Evolutionary conservation across 495 filamentous ascomycete species (phyloP).

Genomic region (Aspergillus ellipticus): DNA sequence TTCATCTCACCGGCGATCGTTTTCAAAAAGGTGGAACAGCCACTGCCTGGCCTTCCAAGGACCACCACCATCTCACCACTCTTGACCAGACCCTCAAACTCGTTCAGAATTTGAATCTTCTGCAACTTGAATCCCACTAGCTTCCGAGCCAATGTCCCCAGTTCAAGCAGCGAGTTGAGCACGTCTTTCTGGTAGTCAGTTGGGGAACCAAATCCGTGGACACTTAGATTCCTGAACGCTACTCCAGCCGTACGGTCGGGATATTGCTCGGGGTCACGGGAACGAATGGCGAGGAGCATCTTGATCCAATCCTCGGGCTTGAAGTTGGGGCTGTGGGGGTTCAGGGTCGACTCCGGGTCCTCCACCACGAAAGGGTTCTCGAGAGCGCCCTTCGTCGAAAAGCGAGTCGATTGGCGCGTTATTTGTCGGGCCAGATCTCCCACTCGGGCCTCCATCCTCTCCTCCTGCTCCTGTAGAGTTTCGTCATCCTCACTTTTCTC

Average conservation of each 20-base stretch:
- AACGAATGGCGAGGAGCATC: slow-evolving; percentile 18
- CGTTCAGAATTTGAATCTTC: slow-evolving; percentile 62
- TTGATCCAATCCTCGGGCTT: slow-evolving; percentile 28
- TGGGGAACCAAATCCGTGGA: slow-evolving; percentile 68
- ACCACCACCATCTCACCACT: slow-evolving; percentile 79
- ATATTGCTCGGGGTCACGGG: slow-evolving; percentile 22
- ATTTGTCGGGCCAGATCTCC: slow-evolving; percentile 15
- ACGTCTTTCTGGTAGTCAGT: slow-evolving; percentile 82
- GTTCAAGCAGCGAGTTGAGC: slow-evolving; percentile 57
- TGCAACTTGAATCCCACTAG: slow-evolving; percentile 43
- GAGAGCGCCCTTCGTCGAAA: slow-evolving; percentile 15
- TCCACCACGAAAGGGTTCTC: slow-evolving; percentile 15
- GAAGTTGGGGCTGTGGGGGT: slow-evolving; percentile 27
- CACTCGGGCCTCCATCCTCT: slow-evolving; percentile 12
- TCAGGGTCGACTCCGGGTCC: slow-evolving; percentile 22
- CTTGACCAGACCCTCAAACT: slow-evolving; percentile 67
- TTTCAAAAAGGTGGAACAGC: slow-evolving; percentile 44
- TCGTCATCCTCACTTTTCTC: slow-evolving; percentile 18
- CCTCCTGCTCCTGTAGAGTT: slow-evolving; percentile 15
- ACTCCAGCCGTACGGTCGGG: slow-evolving; percentile 31
- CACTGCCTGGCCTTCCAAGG: slow-evolving; percentile 66
- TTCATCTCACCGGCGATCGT: slow-evolving; percentile 63
- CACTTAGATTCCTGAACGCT: slow-evolving; percentile 59
- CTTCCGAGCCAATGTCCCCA: slow-evolving; percentile 34
- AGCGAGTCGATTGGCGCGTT: slow-evolving; percentile 19